Evolutionary conservation across 2,329 filamentous ascomycete genomes (phyloP).

Genomic region (Fusarium sp.): DNA sequence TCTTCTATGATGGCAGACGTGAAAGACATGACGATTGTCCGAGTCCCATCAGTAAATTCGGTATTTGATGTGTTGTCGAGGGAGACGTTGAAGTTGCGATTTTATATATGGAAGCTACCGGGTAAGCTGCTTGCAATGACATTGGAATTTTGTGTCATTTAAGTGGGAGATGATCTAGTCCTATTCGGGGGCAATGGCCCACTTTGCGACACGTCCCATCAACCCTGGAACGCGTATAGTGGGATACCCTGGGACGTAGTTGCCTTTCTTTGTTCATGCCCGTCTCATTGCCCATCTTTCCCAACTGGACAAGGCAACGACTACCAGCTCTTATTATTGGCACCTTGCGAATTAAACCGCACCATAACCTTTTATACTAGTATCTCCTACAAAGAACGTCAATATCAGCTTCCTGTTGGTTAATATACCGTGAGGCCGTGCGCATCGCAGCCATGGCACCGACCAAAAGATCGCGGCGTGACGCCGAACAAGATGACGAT

Average conservation of each 20-base stretch:
- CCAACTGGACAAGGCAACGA: not conserved
- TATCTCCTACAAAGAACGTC: not conserved
- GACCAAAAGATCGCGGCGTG: constrained; percentile 57
- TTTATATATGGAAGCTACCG: constrained; percentile 12
- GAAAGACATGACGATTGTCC: constrained; percentile 13
- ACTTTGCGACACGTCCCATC: constrained; percentile 25
- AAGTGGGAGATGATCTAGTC: constrained; percentile 9
- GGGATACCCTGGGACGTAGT: not conserved
- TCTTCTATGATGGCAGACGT: constrained; percentile 11
- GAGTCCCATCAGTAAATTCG: not conserved
- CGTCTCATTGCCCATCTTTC: not conserved
- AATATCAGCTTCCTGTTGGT: not conserved
- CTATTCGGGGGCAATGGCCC: constrained; percentile 3
- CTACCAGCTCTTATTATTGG: not conserved
- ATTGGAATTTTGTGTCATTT: constrained; percentile 3
- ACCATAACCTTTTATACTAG: too few relatives aligned
- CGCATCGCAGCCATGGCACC: constrained; percentile 43
- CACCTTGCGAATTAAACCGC: not conserved
- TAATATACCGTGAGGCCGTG: constrained; percentile 14
- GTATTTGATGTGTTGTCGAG: not conserved
- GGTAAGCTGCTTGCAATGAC: constrained; percentile 7
- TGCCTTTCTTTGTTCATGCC: not conserved
- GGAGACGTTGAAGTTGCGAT: not conserved
- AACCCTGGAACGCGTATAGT: constrained; percentile 40
- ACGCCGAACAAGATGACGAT: constrained; percentile 50